Evolutionary conservation across 768 basidiomycete species (phyloP), one percentile per base, ranked within the genome.

Genomic region (Kwoniella sp.): DNA sequence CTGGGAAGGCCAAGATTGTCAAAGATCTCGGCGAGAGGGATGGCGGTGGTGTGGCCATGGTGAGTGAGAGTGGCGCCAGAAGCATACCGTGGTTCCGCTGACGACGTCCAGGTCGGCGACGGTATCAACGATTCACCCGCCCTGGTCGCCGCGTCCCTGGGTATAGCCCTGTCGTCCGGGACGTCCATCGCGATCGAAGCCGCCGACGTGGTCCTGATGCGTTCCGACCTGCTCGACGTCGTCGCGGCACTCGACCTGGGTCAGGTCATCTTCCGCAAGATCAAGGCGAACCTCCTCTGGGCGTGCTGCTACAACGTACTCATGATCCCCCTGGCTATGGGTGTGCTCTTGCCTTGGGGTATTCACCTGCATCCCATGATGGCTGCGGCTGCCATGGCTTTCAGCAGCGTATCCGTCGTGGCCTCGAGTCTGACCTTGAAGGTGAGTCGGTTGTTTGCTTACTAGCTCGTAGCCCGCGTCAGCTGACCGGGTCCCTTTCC

Each of bases 121-220:
- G 95, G 95, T 28, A 95, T 98, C 77, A 98, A 99, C 73, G 95
- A 99, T 71, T 96, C 93, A 2, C 93, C 92, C 1, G 95, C 93
- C 11, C 84, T 99, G 2, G 92, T 91, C 14, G 91, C 89, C 3
- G 89, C 93, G 0, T 89, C 90, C 1, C 88, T 99, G 20, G 95
- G 95, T 34, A 92, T 99, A 54, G 95, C 95, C 1, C 82, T 99
- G 5, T 92, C 89, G 10, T 88, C 90, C 3, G 95, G 95, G 27
- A 92, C 95, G 15, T 93, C 90, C 5, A 89, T 99, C 37, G 95
- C 95, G 9, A 86, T 99, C 45, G 95, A 98, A 78, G 95, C 95
- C 0, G 95, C 95, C 12, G 95, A 98, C 75, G 85, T 98, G 51
- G 92, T 99, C 15, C 84, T 99, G 53, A 96, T 98, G 88, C 87